These are phyloP conservation scores for Tetrahymena elliotti DNA, from an alignment of 73 alveolate genomes.

Conservation along the genomic window DNA sequence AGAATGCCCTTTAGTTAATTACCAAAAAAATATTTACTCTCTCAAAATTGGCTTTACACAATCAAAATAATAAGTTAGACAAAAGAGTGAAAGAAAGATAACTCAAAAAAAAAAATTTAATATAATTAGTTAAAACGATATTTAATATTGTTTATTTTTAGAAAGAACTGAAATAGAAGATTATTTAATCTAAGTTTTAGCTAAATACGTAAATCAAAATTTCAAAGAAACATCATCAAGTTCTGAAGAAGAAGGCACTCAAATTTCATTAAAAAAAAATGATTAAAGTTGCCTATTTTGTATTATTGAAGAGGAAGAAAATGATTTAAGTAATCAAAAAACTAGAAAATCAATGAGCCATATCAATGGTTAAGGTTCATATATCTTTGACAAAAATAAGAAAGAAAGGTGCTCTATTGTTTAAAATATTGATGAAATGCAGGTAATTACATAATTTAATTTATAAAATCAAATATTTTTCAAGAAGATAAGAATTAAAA, in stretches of 20 bases:
- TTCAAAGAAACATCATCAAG: neutral
- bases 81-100: neutral
- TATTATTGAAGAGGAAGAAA: no score
- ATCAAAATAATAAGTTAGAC: neutral
- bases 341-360: no score
- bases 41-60: neutral
- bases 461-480: no score
- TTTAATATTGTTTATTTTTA: no score
- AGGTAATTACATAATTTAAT: no score
- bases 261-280: neutral
- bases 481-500: no score
- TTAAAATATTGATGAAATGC: no score
- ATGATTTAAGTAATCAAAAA: no score
- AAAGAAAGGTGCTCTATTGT: no score
- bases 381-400: no score
- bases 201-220: neutral
- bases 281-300: no score
- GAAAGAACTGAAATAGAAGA: neutral
- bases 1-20: neutral
- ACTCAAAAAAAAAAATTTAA: neutral
- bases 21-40: neutral
- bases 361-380: no score
- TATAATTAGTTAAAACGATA: neutral
- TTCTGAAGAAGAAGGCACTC: neutral
- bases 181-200: neutral